Base-by-base conservation (phyloP, 306 rosid genomes). In the Prunus kanzakura region DNA sequence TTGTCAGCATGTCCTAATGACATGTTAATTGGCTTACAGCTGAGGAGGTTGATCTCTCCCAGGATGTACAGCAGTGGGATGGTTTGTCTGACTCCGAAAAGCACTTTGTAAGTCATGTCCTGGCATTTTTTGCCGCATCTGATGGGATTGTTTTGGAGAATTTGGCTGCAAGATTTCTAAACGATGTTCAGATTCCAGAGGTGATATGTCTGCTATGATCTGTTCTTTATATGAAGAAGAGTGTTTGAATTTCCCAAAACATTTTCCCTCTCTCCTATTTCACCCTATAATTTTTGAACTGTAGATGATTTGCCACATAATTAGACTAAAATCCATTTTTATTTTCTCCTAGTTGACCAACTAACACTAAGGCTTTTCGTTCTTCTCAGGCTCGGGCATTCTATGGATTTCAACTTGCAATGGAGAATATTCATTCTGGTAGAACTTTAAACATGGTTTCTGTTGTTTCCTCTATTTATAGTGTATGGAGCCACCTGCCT, bases 351-450 rank as follows among this genome's bases (percentile, higher is more conserved):
- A 41, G 55, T 56, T 74, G 64, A 75, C 75, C 78, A 64, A 69
- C 80, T 80, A 81, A 88, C 67, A 41, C 74, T 45, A 32, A 38
- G 60, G 30, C 43, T 82, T 55, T 56, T 78, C 35, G 8, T 79
- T 73, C 58, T 75, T 70, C 71, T 25, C 83, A 91, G 98, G 93
- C 96, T 87, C 90, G 97, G 60, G 97, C 98, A 45, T 93, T 93
- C 79, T 93, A 91, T 74, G 96, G 97, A 73, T 91, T 93, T 86
- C 98, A 93, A 78, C 90, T 93, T 77, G 98, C 97, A 66, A 91
- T 91, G 88, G 98, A 93, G 87, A 93, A 93, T 86, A 84, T 93
- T 78, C 98, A 93, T 82, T 93, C 97, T 50, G 98, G 97, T 93
- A 88, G 67, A 77, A 78, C 72, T 75, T 71, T 71, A 45, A 38